Evolutionary conservation across 305 asterid species (phyloP).

Genomic region (Salvia sclarea): DNA sequence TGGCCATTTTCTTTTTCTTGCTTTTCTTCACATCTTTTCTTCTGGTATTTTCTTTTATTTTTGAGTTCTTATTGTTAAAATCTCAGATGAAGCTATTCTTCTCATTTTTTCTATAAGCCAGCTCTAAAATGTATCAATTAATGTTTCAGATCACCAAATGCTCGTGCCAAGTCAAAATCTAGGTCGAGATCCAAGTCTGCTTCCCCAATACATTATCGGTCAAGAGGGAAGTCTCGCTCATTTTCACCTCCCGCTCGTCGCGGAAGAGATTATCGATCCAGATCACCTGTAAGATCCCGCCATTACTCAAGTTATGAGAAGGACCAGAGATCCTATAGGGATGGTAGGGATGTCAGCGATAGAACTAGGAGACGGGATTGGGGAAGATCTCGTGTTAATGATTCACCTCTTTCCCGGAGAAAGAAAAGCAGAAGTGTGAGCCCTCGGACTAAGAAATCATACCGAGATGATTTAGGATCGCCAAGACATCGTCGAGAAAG

Average conservation of each 20-base stretch:
- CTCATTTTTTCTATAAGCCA: slow-evolving; percentile 20
- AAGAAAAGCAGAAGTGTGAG: slow-evolving; percentile 76
- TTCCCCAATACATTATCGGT: slow-evolving; percentile 73
- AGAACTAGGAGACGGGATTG: slow-evolving; percentile 57
- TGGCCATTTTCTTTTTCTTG: neutral
- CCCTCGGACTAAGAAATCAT: slow-evolving; percentile 65
- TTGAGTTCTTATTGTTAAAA: neutral
- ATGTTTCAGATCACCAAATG: slow-evolving; percentile 72
- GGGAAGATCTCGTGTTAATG: slow-evolving; percentile 55
- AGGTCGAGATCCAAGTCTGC: slow-evolving; percentile 75
- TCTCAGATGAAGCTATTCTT: neutral
- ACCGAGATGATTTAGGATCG: slow-evolving; percentile 60
- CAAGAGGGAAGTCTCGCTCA: slow-evolving; percentile 73
- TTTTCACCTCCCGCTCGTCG: slow-evolving; percentile 76
- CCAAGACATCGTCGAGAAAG: slow-evolving; percentile 61
- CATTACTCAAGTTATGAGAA: slow-evolving; percentile 68
- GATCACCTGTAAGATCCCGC: slow-evolving; percentile 83
- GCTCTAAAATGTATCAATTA: slow-evolving; percentile 20
- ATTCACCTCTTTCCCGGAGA: slow-evolving; percentile 64
- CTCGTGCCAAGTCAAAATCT: slow-evolving; percentile 64
- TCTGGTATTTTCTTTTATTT: neutral
- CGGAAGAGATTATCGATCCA: slow-evolving; percentile 65
- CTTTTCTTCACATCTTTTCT: neutral
- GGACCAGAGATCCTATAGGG: slow-evolving; percentile 68
- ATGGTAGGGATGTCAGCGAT: slow-evolving; percentile 60